Conservation (phyloP, 768 basidiomycete genomes). For the Boletus fagicola region DNA sequence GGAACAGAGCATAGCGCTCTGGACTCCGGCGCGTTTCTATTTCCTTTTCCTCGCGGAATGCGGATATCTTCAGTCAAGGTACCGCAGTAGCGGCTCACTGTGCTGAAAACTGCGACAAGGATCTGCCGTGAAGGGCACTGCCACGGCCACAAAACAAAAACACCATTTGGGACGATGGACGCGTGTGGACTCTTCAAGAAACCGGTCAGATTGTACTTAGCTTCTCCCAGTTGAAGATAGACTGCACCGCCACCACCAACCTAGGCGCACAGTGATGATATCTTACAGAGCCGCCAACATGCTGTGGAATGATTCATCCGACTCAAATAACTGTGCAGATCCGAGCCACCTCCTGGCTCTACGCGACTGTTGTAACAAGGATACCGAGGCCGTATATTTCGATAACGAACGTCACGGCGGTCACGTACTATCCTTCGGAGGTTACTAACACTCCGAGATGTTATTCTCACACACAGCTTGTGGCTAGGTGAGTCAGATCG, state of each 20-base stretch:
- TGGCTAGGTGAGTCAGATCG: slow-evolving; percentile 28
- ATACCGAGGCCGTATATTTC: neutral
- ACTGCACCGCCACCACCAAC: slow-evolving; percentile 2
- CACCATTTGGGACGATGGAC: neutral
- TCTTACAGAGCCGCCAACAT: neutral
- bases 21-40: neutral
- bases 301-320: slow-evolving; percentile 14
- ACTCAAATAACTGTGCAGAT: neutral
- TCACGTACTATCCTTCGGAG: slow-evolving; percentile 10
- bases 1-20: neutral
- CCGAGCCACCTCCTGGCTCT: neutral
- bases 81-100: slow-evolving; percentile 5
- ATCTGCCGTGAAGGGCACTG: neutral
- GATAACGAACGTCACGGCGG: neutral
- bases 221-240: neutral
- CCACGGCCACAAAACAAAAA: neutral
- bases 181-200: neutral
- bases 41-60: neutral
- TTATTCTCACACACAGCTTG: slow-evolving; percentile 33
- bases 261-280: neutral
- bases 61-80: neutral
- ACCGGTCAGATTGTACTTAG: neutral
- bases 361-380: neutral
- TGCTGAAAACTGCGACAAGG: slow-evolving; percentile 5
- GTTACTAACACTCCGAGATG: slow-evolving; percentile 7